A percentile compares a stretch with the other conserved stretches of the same genome.
Evolutionary conservation across 1,284 basidiomycete species (phyloP).

Genomic region (Inonotus hispidus): DNA sequence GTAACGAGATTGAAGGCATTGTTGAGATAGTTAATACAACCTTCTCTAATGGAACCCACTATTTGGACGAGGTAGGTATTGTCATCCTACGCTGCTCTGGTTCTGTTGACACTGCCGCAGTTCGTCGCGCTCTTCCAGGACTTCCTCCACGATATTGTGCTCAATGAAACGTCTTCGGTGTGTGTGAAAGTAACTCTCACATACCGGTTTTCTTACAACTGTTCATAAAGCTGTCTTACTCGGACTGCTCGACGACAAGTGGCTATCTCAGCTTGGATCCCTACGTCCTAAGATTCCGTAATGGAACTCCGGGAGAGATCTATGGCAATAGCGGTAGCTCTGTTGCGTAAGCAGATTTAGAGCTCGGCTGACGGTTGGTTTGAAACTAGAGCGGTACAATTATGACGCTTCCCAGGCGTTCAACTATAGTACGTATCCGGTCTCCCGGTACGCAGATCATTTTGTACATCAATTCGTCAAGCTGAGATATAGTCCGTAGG

Average conservation of each 20-base stretch:
- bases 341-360: neutral
- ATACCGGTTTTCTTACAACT: neutral
- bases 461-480: neutral
- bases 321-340: constrained; percentile 51
- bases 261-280: constrained; percentile 55
- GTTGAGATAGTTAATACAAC: constrained; percentile 35
- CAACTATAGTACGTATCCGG: constrained; percentile 50
- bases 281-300: constrained; percentile 47
- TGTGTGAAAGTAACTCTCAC: constrained; percentile 9
- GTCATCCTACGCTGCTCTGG: neutral
- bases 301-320: constrained; percentile 45
- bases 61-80: constrained; percentile 41
- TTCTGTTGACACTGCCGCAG: constrained; percentile 25
- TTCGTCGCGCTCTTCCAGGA: constrained; percentile 49
- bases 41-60: constrained; percentile 38
- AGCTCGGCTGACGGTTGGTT: neutral
- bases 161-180: constrained; percentile 48
- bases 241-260: constrained; percentile 56
- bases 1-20: constrained; percentile 57
- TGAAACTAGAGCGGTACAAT: constrained; percentile 44
- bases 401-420: constrained; percentile 53
- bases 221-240: constrained; percentile 45
- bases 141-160: constrained; percentile 44
- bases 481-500: constrained; percentile 24
- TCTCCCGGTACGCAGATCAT: constrained; percentile 34